Conservation (phyloP, 768 basidiomycete species). For the Naematelia aurantialba region DNA sequence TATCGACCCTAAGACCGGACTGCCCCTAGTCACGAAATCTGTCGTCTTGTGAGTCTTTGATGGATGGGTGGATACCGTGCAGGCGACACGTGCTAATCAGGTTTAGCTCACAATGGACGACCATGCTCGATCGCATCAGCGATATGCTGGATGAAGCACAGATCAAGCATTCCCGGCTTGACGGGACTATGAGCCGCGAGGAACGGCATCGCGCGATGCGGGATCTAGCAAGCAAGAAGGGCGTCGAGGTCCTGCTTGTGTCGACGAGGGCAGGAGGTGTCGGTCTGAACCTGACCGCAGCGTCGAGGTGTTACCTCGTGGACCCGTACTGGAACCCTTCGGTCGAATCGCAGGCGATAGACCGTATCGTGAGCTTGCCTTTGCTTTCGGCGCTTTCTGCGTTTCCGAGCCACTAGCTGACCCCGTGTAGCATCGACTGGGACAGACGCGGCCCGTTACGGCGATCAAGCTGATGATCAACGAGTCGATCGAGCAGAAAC, state of each 20-base stretch:
- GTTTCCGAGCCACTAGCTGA: too few relatives aligned
- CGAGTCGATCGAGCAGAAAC: conserved; percentile 85
- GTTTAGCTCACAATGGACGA: conserved; percentile 89
- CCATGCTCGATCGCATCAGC: conserved; percentile 68
- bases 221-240: conserved; percentile 79
- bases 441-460: conserved; percentile 85
- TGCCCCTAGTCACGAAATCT: conserved; percentile 73
- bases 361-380: conserved; percentile 73
- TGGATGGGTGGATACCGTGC: too few relatives aligned
- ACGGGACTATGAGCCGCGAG: conserved; percentile 97
- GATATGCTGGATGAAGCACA: conserved; percentile 76
- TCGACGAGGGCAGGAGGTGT: conserved; percentile 97
- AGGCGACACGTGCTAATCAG: not conserved
- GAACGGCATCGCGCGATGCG: conserved; percentile 90
- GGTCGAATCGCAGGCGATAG: conserved; percentile 95
- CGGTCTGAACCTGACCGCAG: conserved; percentile 90
- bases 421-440: conserved; percentile 74
- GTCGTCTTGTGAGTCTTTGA: conserved; percentile 78
- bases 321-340: conserved; percentile 99
- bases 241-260: conserved; percentile 88
- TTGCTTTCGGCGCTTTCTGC: too few relatives aligned
- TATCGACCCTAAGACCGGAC: conserved; percentile 57
- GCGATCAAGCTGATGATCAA: conserved; percentile 91
- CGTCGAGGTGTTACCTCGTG: conserved; percentile 89
- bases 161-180: conserved; percentile 85